Evolutionary conservation across 2,329 filamentous ascomycete species (phyloP), one percentile per base, ranked within the genome.

Genomic region (Fusarium liriodendri): DNA sequence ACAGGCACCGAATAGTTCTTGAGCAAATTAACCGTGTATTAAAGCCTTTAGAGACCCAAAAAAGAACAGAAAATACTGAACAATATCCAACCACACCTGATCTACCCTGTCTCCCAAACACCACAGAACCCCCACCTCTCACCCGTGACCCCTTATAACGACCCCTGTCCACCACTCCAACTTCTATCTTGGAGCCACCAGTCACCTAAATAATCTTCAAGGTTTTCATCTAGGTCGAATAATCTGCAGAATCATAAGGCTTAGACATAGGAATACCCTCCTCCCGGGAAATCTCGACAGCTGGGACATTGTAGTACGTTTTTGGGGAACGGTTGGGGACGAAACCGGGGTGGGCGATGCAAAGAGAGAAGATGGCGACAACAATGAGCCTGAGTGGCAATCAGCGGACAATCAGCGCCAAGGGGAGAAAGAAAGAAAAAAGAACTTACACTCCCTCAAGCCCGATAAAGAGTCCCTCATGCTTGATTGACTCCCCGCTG

Each of bases 401-500:
- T 63, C 25, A 60, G 61, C 45, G 6, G 5, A 25, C 1, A 14
- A n/a, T 22, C n/a, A 4, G 20, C 4, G 6, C 9, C 3, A n/a
- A 40, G 6, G 25, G 25, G 25, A 13, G 35, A 2, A 2, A 4
- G 2, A 2, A 5, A 7, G 14, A 2, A 7, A 14, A 25, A 42
- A 2, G 13, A 2, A 73, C 78, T 70, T 54, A 79, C 77, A 72
- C 66, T 54, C 83, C 84, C 76, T 87, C 86, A 4, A 88, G 71
- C 0, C 73, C 82, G 57, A 87, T 85, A 66, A 87, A 87, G 1
- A 84, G 72, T 0, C 76, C 75, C 72, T 88, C 78, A 45, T 87
- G 79, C 40, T 78, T 79, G 60, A 89, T 87, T 67, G 90, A 77
- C 18, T 83, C 78, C 1, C 88, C 88, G 6, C 72, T 77, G 81